phyloP scores from a whole-genome alignment of 208 protist genomes.

The Acanthamoeba healyi region DNA sequence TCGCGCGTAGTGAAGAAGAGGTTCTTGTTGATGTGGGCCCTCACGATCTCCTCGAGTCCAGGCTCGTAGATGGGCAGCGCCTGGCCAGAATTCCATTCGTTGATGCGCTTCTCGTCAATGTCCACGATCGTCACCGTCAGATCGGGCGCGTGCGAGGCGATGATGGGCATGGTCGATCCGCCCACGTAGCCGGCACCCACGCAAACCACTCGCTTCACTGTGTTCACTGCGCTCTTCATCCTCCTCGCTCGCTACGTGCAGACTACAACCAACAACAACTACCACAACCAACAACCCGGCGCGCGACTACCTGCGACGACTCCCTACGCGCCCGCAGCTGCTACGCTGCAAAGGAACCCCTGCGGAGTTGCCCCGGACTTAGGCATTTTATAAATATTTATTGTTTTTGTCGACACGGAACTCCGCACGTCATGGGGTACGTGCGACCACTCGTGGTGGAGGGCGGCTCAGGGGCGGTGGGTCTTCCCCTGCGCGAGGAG shows the following conservation, averaged over 20 bases:
- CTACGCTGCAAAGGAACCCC: neutral
- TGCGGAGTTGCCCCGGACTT: too few relatives aligned
- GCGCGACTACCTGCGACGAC: too few relatives aligned
- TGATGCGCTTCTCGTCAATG: conserved; percentile 90
- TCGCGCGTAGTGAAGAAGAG: conserved; percentile 96
- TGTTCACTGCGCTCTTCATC: neutral
- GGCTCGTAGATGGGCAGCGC: conserved; percentile 96
- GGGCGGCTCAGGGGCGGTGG: neutral
- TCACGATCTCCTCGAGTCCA: conserved; percentile 94
- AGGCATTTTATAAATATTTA: too few relatives aligned
- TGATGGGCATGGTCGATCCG: conserved; percentile 97
- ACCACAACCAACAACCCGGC: too few relatives aligned
- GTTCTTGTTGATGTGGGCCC: conserved; percentile 90
- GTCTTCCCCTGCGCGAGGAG: neutral
- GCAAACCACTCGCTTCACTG: conserved; percentile 9
- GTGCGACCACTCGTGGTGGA: neutral
- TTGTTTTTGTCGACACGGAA: neutral
- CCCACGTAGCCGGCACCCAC: conserved; percentile 94
- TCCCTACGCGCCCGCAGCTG: too few relatives aligned
- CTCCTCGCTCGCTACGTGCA: neutral
- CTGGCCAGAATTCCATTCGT: conserved; percentile 94
- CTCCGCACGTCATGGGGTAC: neutral
- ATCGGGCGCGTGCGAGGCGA: conserved; percentile 95
- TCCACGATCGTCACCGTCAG: conserved; percentile 95
- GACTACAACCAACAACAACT: neutral